Conservation (phyloP, 768 basidiomycete species). For the Trametopsis cervina region DNA sequence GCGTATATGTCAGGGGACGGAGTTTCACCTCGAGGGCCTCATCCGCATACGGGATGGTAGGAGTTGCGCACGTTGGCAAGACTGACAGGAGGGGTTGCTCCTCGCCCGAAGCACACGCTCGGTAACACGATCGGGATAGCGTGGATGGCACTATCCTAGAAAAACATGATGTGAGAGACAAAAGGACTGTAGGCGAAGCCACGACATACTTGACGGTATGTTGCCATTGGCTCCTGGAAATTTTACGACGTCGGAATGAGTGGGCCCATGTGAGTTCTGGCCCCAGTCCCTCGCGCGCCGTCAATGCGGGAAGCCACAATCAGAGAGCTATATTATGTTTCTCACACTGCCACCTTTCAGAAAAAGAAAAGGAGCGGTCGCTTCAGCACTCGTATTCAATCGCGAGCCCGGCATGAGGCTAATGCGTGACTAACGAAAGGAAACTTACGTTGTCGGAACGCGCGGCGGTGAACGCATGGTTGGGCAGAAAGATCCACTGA, state of each 20-base stretch:
- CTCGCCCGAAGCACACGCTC: conserved; percentile 56
- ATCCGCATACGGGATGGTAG: no score
- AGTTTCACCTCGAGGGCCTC: no score
- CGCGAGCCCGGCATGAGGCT: not conserved
- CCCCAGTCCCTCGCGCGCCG: conserved; percentile 54
- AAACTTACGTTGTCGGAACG: conserved; percentile 60
- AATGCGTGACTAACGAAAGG: not conserved
- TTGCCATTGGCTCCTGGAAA: conserved; percentile 54
- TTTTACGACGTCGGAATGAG: conserved; percentile 41
- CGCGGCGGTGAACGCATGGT: conserved; percentile 39
- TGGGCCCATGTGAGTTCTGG: conserved; percentile 68
- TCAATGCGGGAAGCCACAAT: not conserved
- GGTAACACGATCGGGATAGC: conserved; percentile 67
- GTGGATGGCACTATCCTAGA: conserved; percentile 58
- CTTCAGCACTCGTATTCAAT: conserved; percentile 6
- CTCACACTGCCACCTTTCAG: conserved; percentile 58
- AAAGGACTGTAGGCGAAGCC: not conserved
- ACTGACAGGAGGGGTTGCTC: conserved; percentile 56
- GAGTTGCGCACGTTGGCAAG: conserved; percentile 56
- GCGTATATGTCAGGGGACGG: no score
- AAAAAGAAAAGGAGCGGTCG: not conserved
- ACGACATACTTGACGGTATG: conserved; percentile 50
- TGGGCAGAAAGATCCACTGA: no score
- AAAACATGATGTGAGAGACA: conserved; percentile 1
- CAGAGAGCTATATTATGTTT: not conserved